Base-by-base conservation (phyloP, 331 rosid genomes). In the Ulmus americana region DNA sequence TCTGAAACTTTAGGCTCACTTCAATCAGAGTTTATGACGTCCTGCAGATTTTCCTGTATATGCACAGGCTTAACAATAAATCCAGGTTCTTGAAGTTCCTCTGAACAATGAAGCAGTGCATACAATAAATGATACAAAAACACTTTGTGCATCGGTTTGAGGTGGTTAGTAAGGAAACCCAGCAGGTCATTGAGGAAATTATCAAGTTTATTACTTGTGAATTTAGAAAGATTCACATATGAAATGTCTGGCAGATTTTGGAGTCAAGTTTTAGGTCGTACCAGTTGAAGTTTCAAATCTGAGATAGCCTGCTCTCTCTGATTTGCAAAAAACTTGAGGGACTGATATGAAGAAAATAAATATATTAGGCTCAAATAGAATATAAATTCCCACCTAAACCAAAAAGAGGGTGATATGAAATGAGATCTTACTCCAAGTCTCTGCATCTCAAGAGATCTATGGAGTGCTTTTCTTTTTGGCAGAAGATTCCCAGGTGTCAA, bases 371-470 rank as follows among this genome's bases (percentile, higher is more conserved):
- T 49, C 69, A 55, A 16, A 28, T 18, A 13, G 45, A 5, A 47
- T 16, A 28, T 22, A 16, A 55, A 60, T 62, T 55, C 14, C 39
- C 56, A 51, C 43, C 51, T 57, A 55, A 68, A 66, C n/a, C 13
- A 39, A 35, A 69, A 62, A 59, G 79, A 60, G 39, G 64, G 9
- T 65, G 22, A 11, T 15, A 57, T 42, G 60, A 73, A 69, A 66
- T 51, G 58, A 51, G 71, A 57, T 28, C 58, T 68, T 76, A 90
- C 97, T 74, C 95, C 97, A 59, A 80, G n/a, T 84, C 95, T 85
- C 75, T 90, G 97, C 85, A 82, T 83, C 76, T 87, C 95, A 68
- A 87, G 78, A 68, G 97, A 87, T 53, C 94, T 83, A 16, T n/a
- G 77, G 59, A 90, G 67, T 47, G 97, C 97, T 73, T 83, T 70